Percentiles rank a stretch among this genome's conserved stretches.
phyloP scores from a whole-genome alignment of 129 eudicot genomes.

The Chrysanthemum makinoi region DNA sequence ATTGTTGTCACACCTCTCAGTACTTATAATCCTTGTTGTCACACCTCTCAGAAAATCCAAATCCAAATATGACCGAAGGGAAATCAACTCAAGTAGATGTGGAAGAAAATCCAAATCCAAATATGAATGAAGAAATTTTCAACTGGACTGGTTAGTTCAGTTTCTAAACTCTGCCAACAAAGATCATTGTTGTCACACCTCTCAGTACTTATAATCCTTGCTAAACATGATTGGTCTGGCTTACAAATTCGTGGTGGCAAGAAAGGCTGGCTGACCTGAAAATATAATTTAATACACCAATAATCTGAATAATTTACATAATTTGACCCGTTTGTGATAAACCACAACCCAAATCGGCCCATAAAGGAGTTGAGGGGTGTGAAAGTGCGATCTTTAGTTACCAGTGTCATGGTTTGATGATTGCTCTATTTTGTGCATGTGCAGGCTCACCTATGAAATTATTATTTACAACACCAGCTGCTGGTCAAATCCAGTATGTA shows the following conservation, averaged over 20 bases:
- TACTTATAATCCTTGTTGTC: background rate
- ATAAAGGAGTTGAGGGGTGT: no score
- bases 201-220: background rate
- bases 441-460: constrained; percentile 15
- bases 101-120: constrained; percentile 8
- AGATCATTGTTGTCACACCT: background rate
- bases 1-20: background rate
- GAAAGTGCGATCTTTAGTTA: no score
- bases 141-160: constrained; percentile 38
- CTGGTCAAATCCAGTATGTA: constrained; percentile 2
- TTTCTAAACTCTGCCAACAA: background rate
- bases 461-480: constrained; percentile 7
- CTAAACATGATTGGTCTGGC: no score
- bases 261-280: no score
- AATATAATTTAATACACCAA: no score
- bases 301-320: no score
- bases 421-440: background rate
- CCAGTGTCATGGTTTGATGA: background rate
- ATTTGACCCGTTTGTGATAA: no score
- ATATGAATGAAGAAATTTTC: background rate
- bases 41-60: no score
- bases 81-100: constrained; percentile 1
- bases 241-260: no score
- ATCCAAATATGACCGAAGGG: no score
- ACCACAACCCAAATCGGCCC: no score